phyloP scores from a whole-genome alignment of 1,284 basidiomycete genomes.

The Neolentinus lepideus region DNA sequence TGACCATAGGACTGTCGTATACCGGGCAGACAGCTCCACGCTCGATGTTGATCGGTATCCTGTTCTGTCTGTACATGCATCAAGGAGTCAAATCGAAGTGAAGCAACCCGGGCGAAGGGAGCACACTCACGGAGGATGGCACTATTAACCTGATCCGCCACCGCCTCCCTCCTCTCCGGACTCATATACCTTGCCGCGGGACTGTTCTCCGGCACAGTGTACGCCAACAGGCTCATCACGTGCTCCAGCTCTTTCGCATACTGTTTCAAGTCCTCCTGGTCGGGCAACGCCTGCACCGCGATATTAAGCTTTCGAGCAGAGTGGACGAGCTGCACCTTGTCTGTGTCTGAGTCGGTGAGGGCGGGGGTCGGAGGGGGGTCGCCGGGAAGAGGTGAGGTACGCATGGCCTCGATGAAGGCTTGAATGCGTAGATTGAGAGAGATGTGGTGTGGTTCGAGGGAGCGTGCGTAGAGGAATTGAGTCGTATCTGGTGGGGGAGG shows the following conservation, averaged over 20 bases:
- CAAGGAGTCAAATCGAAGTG: background rate
- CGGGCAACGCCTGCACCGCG: conserved; percentile 43
- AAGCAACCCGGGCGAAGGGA: background rate
- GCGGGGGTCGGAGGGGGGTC: conserved; percentile 11
- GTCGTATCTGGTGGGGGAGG: background rate
- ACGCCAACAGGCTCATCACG: conserved; percentile 73
- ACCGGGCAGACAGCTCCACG: conserved; percentile 53
- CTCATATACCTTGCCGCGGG: conserved; percentile 63
- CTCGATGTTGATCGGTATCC: conserved; percentile 47
- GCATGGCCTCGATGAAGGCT: conserved; percentile 76
- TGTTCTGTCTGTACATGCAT: conserved; percentile 50
- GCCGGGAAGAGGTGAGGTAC: conserved; percentile 57
- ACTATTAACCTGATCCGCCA: conserved; percentile 82
- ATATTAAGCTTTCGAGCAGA: conserved; percentile 57
- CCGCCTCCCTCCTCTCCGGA: conserved; percentile 63
- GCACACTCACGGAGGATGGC: conserved; percentile 68
- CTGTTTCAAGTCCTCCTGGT: conserved; percentile 42
- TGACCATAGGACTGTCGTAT: conserved; percentile 52
- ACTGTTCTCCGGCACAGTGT: conserved; percentile 65
- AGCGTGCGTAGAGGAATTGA: background rate
- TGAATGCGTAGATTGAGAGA: conserved; percentile 79
- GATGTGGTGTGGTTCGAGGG: conserved; percentile 63
- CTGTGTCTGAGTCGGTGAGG: conserved; percentile 6
- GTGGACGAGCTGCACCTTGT: conserved; percentile 39
- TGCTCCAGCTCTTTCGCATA: conserved; percentile 66